Conservation (phyloP, 2,329 filamentous ascomycete genomes). For the Calonectria montana region DNA sequence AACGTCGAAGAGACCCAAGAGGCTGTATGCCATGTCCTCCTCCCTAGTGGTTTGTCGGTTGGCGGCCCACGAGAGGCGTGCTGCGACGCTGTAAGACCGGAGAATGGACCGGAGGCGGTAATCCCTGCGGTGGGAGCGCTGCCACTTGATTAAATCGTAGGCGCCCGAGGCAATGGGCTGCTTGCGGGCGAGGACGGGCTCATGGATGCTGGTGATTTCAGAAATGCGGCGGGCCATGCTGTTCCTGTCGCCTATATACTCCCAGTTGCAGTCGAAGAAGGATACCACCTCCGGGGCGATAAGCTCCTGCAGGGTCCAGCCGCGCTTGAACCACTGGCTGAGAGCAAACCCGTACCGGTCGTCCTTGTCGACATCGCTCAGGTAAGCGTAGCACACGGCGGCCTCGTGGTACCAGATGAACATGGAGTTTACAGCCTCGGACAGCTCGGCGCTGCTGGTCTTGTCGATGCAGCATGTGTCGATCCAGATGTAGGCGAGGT, state of each 20-base stretch:
- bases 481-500: slow-evolving; percentile 41
- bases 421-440: slow-evolving; percentile 45
- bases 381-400: slow-evolving; percentile 38
- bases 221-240: slow-evolving; percentile 32
- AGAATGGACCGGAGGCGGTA: slow-evolving; percentile 23
- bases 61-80: slow-evolving; percentile 43
- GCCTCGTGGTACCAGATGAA: slow-evolving; percentile 42
- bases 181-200: slow-evolving; percentile 21
- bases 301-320: slow-evolving; percentile 45
- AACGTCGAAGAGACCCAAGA: slow-evolving; percentile 45
- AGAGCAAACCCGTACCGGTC: slow-evolving; percentile 8
- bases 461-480: slow-evolving; percentile 46
- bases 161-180: slow-evolving; percentile 11
- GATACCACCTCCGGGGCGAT: slow-evolving; percentile 40
- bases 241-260: slow-evolving; percentile 38
- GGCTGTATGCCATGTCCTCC: slow-evolving; percentile 45
- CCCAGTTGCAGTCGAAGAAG: slow-evolving; percentile 43
- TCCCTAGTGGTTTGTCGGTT: slow-evolving; percentile 36
- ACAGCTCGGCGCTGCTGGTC: slow-evolving; percentile 41
- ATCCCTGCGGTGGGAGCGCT: slow-evolving; percentile 16
- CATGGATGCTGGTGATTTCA: slow-evolving; percentile 37
- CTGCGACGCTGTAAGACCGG: slow-evolving; percentile 26
- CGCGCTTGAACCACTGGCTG: slow-evolving; percentile 36
- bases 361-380: slow-evolving; percentile 33
- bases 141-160: slow-evolving; percentile 13